phyloP scores from a whole-genome alignment of 768 basidiomycete species.

The Leccinum pellstonianum region DNA sequence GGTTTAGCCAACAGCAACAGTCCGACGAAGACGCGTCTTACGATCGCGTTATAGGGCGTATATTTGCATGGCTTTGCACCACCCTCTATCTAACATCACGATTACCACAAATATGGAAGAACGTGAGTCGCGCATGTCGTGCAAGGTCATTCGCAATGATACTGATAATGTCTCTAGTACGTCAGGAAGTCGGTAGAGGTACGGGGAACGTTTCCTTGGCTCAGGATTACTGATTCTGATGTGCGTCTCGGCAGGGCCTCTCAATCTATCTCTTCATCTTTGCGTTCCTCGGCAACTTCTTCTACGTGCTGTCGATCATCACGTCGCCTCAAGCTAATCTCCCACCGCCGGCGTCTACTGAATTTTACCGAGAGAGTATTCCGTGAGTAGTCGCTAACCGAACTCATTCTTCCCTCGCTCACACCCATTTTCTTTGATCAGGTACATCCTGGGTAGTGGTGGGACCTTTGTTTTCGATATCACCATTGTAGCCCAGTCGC shows the following conservation, averaged over 20 bases:
- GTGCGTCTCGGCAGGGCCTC: slow-evolving; percentile 59
- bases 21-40: slow-evolving; percentile 27
- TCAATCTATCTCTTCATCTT: slow-evolving; percentile 92
- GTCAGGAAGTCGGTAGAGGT: slow-evolving; percentile 89
- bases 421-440: slow-evolving; percentile 25
- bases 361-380: slow-evolving; percentile 76
- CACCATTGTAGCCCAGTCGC: slow-evolving; percentile 83
- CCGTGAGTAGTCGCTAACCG: slow-evolving; percentile 55
- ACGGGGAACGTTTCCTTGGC: slow-evolving; percentile 3
- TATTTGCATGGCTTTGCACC: slow-evolving; percentile 94
- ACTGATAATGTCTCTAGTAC: slow-evolving; percentile 47
- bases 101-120: slow-evolving; percentile 96
- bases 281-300: slow-evolving; percentile 90
- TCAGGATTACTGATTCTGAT: slow-evolving; percentile 10
- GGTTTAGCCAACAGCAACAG: slow-evolving; percentile 8
- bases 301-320: slow-evolving; percentile 91
- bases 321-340: slow-evolving; percentile 62
- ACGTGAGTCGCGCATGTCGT: slow-evolving; percentile 55
- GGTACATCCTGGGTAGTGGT: slow-evolving; percentile 87
- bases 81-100: slow-evolving; percentile 90
- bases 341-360: slow-evolving; percentile 57
- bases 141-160: not conserved
- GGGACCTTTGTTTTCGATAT: slow-evolving; percentile 94
- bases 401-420: not conserved
- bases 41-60: slow-evolving; percentile 79